Conservation (phyloP, 345 rosid species). For the Murraya koenigii region DNA sequence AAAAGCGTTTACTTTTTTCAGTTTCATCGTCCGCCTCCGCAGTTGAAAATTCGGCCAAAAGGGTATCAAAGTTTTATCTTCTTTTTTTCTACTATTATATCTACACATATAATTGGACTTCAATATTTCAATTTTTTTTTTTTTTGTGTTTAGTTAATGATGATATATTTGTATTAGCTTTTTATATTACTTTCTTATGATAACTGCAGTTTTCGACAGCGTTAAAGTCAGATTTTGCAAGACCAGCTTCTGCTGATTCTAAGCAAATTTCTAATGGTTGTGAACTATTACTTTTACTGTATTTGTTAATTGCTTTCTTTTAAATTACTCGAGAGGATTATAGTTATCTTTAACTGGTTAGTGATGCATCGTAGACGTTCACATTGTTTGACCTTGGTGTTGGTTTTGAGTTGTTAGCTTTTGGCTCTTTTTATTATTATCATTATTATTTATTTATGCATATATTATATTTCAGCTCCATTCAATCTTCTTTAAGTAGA, state of each 20-base stretch:
- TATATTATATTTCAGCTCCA: too few relatives aligned
- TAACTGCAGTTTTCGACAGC: constrained; percentile 32
- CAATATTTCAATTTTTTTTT: neutral
- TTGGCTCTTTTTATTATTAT: too few relatives aligned
- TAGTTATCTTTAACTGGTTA: neutral
- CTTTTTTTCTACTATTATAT: too few relatives aligned
- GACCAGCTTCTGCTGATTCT: constrained; percentile 24
- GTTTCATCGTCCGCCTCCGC: neutral
- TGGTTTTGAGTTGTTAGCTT: too few relatives aligned
- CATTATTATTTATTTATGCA: too few relatives aligned
- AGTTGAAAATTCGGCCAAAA: neutral
- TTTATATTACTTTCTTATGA: constrained; percentile 12
- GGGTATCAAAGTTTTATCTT: neutral
- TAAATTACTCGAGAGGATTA: neutral
- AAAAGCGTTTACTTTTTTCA: neutral
- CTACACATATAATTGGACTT: neutral
- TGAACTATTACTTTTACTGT: constrained; percentile 3
- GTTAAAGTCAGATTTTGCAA: constrained; percentile 19
- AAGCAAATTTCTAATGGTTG: constrained; percentile 27
- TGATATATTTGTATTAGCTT: neutral
- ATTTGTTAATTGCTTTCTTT: constrained; percentile 17
- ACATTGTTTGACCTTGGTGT: too few relatives aligned
- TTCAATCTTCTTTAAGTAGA: too few relatives aligned
- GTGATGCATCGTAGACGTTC: too few relatives aligned
- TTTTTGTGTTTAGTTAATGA: too few relatives aligned